Base-by-base conservation (phyloP, 2,329 filamentous ascomycete species). In the Fusarium xylarioides region DNA sequence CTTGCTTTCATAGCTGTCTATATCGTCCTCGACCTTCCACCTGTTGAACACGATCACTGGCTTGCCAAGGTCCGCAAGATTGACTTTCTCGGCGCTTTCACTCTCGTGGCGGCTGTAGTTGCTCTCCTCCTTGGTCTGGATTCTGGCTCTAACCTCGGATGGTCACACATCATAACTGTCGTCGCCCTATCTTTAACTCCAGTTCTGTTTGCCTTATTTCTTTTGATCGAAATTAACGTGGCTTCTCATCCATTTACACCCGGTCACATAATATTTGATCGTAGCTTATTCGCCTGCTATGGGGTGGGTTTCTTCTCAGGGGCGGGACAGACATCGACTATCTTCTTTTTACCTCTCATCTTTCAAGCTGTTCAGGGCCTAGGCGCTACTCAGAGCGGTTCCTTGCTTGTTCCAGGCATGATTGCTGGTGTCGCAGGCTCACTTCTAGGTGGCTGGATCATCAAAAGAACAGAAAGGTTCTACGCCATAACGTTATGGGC, bases 271-370 rank as follows among this genome's bases (percentile, higher is more conserved):
- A 91, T 95, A 71, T 90, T 94, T 76, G 87, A 92, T 77, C 85
- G 86, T 11, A 87, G 87, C 11, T 85, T 95, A 34, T 86, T 93
- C 55, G 89, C 92, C 6, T 90, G 88, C 79, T 95, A 92, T 75
- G 81, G 90, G 3, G 89, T 89, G 79, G 94, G 94, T 80, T 93
- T 94, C 82, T 94, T 93, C 80, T 86, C 88, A 57, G 88, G 92
- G 59, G 89, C 86, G 2, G 90, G 88, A 19, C 82, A 86, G 68
- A 82, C 85, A 77, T 87, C 88, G 0, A 82, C 87, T 2, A 73
- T 93, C 8, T 95, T 94, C 83, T 93, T 93, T 81, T 83, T 93
- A n/a, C 92, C 93, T 3, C 84, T 95, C 5, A 94, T 92, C 81
- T 93, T 93, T 81, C 93, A 95, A 81, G 92, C 91, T 10, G 91